These are phyloP conservation scores for Globisporangium orthogonon DNA, from an alignment of 352 stramenopile species.

Conservation along the genomic window DNA sequence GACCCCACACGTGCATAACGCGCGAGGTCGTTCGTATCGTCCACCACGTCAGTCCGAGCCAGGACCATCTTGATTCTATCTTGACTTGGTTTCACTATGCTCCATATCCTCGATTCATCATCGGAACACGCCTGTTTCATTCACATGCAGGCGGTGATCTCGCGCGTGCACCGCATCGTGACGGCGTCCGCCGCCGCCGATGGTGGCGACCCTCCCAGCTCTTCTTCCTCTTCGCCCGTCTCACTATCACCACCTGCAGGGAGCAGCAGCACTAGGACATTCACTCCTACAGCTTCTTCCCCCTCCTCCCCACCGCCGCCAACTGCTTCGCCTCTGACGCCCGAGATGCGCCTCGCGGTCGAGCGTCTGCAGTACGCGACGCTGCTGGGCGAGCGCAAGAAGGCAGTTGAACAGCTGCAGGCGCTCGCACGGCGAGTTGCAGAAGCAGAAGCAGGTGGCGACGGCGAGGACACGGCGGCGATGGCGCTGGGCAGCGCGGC, in stretches of 20 bases:
- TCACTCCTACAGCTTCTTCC: no score
- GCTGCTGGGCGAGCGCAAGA: slow-evolving; percentile 68
- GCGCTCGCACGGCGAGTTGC: slow-evolving; percentile 21
- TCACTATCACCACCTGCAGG: background rate
- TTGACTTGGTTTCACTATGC: no score
- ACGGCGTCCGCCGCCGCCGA: slow-evolving; percentile 18
- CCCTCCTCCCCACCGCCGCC: no score
- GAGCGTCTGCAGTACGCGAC: slow-evolving; percentile 71
- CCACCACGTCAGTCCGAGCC: no score
- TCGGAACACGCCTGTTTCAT: no score
- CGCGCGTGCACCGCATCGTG: slow-evolving; percentile 65
- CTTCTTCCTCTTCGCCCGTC: background rate
- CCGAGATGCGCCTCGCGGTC: slow-evolving; percentile 44
- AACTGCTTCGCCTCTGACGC: background rate
- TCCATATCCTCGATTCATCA: no score
- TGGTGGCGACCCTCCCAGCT: background rate
- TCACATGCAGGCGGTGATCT: slow-evolving; percentile 63
- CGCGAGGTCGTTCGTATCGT: no score
- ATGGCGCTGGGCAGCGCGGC: slow-evolving; percentile 28
- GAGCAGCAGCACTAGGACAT: background rate
- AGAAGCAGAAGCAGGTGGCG: background rate
- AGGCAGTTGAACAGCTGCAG: slow-evolving; percentile 40
- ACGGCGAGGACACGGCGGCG: background rate
- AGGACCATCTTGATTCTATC: no score
- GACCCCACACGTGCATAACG: no score